phyloP scores from a whole-genome alignment of 1,139 yeast species.

The Yamadazyma aaseri region DNA sequence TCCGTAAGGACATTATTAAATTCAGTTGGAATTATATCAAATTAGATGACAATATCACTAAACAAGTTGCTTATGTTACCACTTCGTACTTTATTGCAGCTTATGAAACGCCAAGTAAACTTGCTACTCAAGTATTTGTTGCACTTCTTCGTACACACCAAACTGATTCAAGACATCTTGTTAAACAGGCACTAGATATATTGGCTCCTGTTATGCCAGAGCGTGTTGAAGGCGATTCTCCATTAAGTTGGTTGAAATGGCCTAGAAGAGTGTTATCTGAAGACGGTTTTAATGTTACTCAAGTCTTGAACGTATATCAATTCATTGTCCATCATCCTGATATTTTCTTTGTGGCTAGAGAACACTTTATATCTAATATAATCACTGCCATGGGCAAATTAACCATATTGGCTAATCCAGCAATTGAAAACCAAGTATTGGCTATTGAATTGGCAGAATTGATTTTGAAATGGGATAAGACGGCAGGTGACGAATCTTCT shows the following conservation, averaged over 20 bases:
- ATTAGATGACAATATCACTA: constrained; percentile 83
- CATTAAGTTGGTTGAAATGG: constrained; percentile 88
- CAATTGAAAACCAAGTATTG: constrained; percentile 75
- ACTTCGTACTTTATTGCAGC: constrained; percentile 84
- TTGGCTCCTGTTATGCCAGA: constrained; percentile 86
- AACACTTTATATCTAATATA: constrained; percentile 83
- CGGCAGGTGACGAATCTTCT: constrained; percentile 29
- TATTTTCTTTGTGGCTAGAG: constrained; percentile 81
- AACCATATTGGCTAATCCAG: constrained; percentile 77
- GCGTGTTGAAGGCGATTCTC: constrained; percentile 60
- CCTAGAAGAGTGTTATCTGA: constrained; percentile 91
- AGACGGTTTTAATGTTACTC: constrained; percentile 80
- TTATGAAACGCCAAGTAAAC: constrained; percentile 85
- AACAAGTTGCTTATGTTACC: constrained; percentile 90
- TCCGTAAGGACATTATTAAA: constrained; percentile 82
- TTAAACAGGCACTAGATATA: constrained; percentile 82
- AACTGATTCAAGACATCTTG: constrained; percentile 79
- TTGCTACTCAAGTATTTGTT: constrained; percentile 89
- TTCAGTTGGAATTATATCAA: constrained; percentile 94
- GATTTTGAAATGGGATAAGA: constrained; percentile 81
- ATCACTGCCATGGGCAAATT: constrained; percentile 95
- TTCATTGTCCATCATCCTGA: constrained; percentile 86
- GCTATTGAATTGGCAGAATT: constrained; percentile 90
- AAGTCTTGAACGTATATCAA: constrained; percentile 85
- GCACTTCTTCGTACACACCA: constrained; percentile 85